These are phyloP conservation scores for Ogataea wickerhamii DNA, from an alignment of 805 yeast genomes.

Conservation along the genomic window DNA sequence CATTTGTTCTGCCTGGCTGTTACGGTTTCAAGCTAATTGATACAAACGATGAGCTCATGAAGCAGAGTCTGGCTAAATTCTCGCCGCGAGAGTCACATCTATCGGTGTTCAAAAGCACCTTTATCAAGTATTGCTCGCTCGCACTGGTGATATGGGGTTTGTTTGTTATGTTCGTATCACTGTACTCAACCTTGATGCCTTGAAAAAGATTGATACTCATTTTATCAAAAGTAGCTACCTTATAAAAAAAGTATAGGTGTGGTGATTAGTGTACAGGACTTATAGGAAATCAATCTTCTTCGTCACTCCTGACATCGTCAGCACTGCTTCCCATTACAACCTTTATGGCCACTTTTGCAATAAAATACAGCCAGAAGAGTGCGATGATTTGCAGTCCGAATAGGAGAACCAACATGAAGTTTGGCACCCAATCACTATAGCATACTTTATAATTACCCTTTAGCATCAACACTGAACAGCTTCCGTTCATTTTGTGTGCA, in stretches of 20 bases:
- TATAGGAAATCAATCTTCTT: slow-evolving; percentile 55
- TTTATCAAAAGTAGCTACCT: too few species aligned
- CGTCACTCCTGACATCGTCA: slow-evolving; percentile 84
- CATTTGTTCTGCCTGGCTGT: slow-evolving; percentile 74
- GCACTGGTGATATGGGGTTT: slow-evolving; percentile 51
- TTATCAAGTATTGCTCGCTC: slow-evolving; percentile 29
- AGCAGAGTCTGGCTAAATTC: slow-evolving; percentile 12
- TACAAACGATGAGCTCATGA: slow-evolving; percentile 17
- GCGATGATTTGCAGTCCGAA: slow-evolving; percentile 64
- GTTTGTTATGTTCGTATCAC: slow-evolving; percentile 51
- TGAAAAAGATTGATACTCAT: neutral
- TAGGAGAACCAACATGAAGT: slow-evolving; percentile 51
- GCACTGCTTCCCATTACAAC: slow-evolving; percentile 74
- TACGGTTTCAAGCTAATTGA: slow-evolving; percentile 63
- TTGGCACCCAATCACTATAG: slow-evolving; percentile 44
- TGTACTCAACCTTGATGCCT: slow-evolving; percentile 41
- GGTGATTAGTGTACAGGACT: too few species aligned
- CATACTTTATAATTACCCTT: slow-evolving; percentile 37
- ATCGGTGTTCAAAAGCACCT: slow-evolving; percentile 20
- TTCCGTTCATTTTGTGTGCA: slow-evolving; percentile 42
- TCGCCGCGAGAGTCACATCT: slow-evolving; percentile 24
- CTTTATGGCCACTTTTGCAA: slow-evolving; percentile 62
- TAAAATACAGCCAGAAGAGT: slow-evolving; percentile 71
- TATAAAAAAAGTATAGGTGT: too few species aligned
- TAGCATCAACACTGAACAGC: slow-evolving; percentile 33